Base-by-base conservation (phyloP, 768 basidiomycete species). In the Galerina marginata region DNA sequence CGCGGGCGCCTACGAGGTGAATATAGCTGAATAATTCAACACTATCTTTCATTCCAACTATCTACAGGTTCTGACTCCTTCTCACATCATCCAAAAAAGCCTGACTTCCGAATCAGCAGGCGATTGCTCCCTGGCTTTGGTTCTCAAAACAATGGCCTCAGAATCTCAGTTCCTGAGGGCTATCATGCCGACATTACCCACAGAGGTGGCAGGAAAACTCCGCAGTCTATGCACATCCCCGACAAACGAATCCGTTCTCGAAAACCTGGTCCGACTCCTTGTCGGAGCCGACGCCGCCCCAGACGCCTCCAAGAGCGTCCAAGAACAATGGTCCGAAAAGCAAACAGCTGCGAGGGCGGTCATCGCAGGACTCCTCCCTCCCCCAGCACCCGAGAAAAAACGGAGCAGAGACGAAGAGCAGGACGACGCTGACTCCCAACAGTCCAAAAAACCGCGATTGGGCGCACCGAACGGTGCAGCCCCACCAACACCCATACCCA, bases 201-300 rank as follows among this genome's bases (percentile, higher is more conserved):
- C 59, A 9, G 76, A 75, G 51, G 66, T 77, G 15, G 71, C 77
- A n/a, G 65, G 65, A 15, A 72, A 73, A 65, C 65, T 79, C 14
- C 67, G 72, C 15, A 64, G 57, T 42, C 61, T 77, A 9, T 77
- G 75, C 56, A 61, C 66, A 20, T 65, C 75, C 44, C 60, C 77
- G 14, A 61, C 74, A 2, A 74, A 75, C 42, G 75, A 79, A 62
- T 39, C 65, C 29, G 60, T 74, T 6, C 69, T 84, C 14, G 81
- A 83, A 53, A 75, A 75, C 43, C 66, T 83, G 3, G 73, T 83
- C 33, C 74, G 81, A 42, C 79, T 84, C 54, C 63, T 82, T 6
- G 60, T 64, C 29, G 83, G 81, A 23, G 81, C 76, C 15, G 75
- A 75, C 11, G 73, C 72, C 64, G 67, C 75, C 12, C 58, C 76